These are phyloP conservation scores for Diophrys sp. DNA, from an alignment of 73 alveolate species.

Conservation along the genomic window DNA sequence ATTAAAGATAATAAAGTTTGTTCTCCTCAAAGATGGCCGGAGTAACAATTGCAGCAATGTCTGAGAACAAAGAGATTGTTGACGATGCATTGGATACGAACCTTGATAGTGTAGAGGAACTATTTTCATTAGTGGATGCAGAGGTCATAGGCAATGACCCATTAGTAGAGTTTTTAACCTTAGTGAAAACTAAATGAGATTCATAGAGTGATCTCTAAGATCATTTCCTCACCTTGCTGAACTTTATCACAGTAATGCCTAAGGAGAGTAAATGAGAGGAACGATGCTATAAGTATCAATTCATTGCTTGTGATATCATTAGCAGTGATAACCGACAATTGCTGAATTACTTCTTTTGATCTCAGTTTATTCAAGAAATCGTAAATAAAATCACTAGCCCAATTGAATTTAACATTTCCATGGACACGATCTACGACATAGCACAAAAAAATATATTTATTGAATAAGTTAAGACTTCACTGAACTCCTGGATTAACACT, in stretches of 20 bases:
- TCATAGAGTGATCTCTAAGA: background rate
- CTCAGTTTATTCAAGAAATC: background rate
- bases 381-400: too few species aligned
- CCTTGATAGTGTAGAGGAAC: background rate
- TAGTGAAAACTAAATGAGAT: background rate
- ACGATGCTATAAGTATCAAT: background rate
- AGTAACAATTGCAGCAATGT: background rate
- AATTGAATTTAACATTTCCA: too few species aligned
- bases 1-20: background rate
- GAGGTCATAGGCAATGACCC: background rate
- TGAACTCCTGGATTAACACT: too few species aligned
- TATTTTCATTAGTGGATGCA: background rate
- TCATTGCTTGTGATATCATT: background rate
- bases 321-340: background rate
- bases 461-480: background rate
- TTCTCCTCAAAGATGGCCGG: background rate
- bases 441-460: background rate
- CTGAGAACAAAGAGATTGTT: background rate
- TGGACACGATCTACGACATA: too few species aligned
- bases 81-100: background rate
- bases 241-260: background rate
- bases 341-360: background rate
- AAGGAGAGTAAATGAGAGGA: background rate
- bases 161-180: background rate
- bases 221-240: background rate